Base-by-base conservation (phyloP, 805 yeast species). In the Yamadazyma akitaensis region DNA sequence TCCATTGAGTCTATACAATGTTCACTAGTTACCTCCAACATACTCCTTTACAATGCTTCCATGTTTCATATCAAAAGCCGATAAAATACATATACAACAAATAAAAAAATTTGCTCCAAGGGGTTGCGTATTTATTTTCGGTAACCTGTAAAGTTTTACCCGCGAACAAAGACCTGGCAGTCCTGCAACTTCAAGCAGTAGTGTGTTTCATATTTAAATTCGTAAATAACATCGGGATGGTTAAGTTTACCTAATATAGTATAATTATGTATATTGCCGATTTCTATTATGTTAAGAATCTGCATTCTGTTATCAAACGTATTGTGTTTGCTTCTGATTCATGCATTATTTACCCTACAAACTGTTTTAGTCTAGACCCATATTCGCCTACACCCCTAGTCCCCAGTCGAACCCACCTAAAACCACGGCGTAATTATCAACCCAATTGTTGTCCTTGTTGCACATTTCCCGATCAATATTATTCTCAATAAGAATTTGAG, bases 191-290 rank as follows among this genome's bases (percentile, higher is more conserved):
- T 28, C n/a, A 13, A 28, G 32, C n/a, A 5, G 4, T 12, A 28
- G 10, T 5, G 12, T 12, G 47, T 44, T 44, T 39, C 43, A 44
- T 14, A 43, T 25, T 33, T 44, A 11, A 43, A 37, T 39, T 44
- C 47, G 47, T 44, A 44, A 39, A 39, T 44, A 30, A 36, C 47
- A 44, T 44, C 47, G 41, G 28, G 42, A 33, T 40, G 38, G n/a
- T 28, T 38, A 25, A n/a, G 9, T 14, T 38, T 26, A 38, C 41
- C 41, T n/a, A 26, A 21, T 38, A 14, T 17, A 21, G 40, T 21
- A 24, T 37, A 21, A 37, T 37, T 37, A 21, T 19, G 37, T 40
- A 40, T 40, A 30, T 31, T 40, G 34, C 42, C 42, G 24, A 21
- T 40, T 40, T 40, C 43, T 21, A 25, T 26, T 26, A 26, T 38